Evolutionary conservation across 176 grass and related monocot species (phyloP), one percentile per base, ranked within the genome.

Genomic region (Phragmites australis): DNA sequence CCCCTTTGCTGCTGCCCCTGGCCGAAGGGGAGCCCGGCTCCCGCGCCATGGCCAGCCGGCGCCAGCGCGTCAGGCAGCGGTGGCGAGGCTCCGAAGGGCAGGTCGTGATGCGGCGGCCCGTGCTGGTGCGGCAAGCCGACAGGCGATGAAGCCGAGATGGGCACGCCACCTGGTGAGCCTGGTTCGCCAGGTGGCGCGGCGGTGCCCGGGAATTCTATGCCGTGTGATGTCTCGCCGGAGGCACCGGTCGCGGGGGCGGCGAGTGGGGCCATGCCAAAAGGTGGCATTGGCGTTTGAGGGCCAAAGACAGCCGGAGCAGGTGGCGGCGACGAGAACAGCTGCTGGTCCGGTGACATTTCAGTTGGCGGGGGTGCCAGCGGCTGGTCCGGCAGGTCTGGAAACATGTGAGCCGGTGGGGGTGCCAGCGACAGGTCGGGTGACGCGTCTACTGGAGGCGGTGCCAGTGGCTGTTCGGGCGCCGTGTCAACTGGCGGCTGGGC

Each of bases 291-390:
- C 72, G 65, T n/a, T 41, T 62, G 52, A 31, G 72, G 71, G 9
- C 48, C 54, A 21, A 26, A 70, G 19, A 54, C 16, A 0, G 72
- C 42, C 3, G 80, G 58, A 42, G 59, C 74, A 16, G 75, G 81
- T 8, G 81, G 81, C 9, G 81, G 87, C 27, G 87, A 75, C 1
- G 81, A 52, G 69, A 80, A 74, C 60, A 54, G 25, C 9, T 81
- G 81, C 74, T 42, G 47, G 62, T 79, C 62, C 43, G 72, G 73
- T 12, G 19, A 60, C 16, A 47, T 40, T 42, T 70, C 82, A 1
- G 16, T 43, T 5, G 74, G 70, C 1, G 62, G 62, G 3, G 85
- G 72, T 26, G 66, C 39, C 8, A 13, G 62, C 53, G 85, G 85
- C 64, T 76, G 78, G 15, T 82, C 78, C 0, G 57, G 76, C 9